Base-by-base conservation (phyloP, 2,329 filamentous ascomycete species). In the Geosmithia flava region DNA sequence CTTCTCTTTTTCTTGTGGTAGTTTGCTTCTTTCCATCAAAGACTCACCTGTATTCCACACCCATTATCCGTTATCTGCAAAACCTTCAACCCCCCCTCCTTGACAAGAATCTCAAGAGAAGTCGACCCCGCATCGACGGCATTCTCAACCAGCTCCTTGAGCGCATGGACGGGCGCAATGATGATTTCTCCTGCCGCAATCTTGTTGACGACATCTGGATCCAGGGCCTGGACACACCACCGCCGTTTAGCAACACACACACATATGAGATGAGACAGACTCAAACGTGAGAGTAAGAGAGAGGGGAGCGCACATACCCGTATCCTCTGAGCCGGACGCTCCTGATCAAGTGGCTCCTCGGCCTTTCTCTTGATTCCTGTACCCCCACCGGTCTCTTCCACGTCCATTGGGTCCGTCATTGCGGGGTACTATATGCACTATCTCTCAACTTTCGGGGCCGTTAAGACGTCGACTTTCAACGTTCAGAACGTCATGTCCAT, bases 141-240 rank as follows among this genome's bases (percentile, higher is more conserved):
- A 58, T 98, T 98, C 63, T 98, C 93, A 13, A 98, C 89, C 46
- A 98, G 71, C 63, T 98, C 93, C 66, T 98, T 98, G 49, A 98
- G 67, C 3, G 94, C 93, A 64, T 98, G 88, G 27, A 96, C 89
- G 0, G 93, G 94, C 2, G 93, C 91, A 45, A 98, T 89, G 51
- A 98, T 98, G 58, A 98, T 98, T 65, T 98, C 93, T 19, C 93
- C 93, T 0, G 93, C 93, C 1, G 93, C 93, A 55, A 98, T 98
- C 65, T 97, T 98, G 72, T 97, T 98, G 54, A 98, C 86, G 20
- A 98, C 93, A 68, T 93, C 85, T 53, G 86, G 82, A 58, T 95
- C 87, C 23, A 98, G 76, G 15, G 91, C 85, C 82, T 95, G 48
- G 1, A 16, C 4, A 8, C 8, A 8, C 8, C 4, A 27, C 23